Conservation (phyloP, 129 eudicot genomes). For the Tagetes patula region DNA sequence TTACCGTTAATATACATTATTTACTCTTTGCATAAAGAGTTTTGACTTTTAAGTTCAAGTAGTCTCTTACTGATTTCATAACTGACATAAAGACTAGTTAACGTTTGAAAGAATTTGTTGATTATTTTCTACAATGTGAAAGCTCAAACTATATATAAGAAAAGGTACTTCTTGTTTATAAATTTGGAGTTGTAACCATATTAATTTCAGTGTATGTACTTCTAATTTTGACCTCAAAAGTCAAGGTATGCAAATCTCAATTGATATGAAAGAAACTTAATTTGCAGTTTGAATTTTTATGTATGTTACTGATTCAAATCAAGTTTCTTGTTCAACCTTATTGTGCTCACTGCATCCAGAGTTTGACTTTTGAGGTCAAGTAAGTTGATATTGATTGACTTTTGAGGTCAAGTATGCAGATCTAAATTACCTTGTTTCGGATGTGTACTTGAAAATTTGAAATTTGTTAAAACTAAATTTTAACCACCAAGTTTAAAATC, state of each 20-base stretch:
- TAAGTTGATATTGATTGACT: background rate
- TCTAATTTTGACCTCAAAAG: background rate
- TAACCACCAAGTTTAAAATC: background rate
- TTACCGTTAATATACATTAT: background rate
- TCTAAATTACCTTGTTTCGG: background rate
- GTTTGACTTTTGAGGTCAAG: constrained; percentile 11
- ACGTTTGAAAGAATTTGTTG: background rate
- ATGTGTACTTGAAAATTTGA: background rate
- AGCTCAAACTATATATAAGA: background rate
- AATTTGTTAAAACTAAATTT: background rate
- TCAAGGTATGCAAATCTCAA: background rate
- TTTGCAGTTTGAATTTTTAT: background rate
- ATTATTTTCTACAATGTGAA: background rate
- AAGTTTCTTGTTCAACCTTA: background rate
- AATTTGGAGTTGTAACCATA: background rate
- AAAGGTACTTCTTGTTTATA: background rate
- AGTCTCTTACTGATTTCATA: background rate
- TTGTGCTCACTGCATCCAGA: background rate
- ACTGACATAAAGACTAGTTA: background rate
- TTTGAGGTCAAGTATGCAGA: background rate
- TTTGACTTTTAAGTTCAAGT: constrained; percentile 2
- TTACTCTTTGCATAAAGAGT: background rate
- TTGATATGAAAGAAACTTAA: background rate
- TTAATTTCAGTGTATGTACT: background rate
- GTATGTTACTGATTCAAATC: background rate